A percentile compares a stretch with the other conserved stretches of the same genome.
These are phyloP conservation scores for Papilionanthe hybrid DNA, from an alignment of 116 monocot species.

Conservation along the genomic window DNA sequence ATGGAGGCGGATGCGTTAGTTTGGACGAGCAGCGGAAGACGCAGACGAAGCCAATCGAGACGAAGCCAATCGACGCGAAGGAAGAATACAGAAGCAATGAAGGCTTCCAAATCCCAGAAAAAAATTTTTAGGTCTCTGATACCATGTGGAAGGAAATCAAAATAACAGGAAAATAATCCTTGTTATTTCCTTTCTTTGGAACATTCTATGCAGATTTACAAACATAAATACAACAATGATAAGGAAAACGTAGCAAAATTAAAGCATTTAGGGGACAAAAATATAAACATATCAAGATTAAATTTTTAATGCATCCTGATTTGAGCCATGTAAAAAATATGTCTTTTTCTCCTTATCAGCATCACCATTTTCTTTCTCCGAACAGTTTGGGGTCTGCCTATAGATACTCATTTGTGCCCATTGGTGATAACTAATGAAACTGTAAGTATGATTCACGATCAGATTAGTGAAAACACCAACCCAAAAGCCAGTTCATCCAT, in stretches of 20 bases:
- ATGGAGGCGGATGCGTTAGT: too few relatives aligned
- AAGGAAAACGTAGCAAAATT: not conserved
- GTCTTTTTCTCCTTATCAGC: constrained; percentile 1
- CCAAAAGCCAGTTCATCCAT: constrained; percentile 92
- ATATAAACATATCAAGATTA: not conserved
- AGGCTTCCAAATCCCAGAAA: too few relatives aligned
- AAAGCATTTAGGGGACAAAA: not conserved
- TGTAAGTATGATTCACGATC: not conserved
- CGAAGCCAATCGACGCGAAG: too few relatives aligned
- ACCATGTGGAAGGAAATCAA: too few relatives aligned
- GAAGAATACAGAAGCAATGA: too few relatives aligned
- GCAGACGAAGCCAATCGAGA: too few relatives aligned
- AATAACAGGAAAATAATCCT: too few relatives aligned
- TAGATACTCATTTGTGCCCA: not conserved
- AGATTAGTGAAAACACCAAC: constrained; percentile 21
- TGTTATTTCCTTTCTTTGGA: too few relatives aligned
- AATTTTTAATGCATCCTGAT: not conserved
- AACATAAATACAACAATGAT: not conserved
- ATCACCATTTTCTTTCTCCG: not conserved
- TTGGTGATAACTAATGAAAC: not conserved
- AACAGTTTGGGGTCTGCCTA: not conserved
- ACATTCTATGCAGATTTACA: not conserved
- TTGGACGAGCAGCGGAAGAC: too few relatives aligned
- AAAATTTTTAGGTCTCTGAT: too few relatives aligned
- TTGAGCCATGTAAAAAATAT: not conserved